Conservation (phyloP, 345 rosid genomes). For the Hypericum androsaemum region DNA sequence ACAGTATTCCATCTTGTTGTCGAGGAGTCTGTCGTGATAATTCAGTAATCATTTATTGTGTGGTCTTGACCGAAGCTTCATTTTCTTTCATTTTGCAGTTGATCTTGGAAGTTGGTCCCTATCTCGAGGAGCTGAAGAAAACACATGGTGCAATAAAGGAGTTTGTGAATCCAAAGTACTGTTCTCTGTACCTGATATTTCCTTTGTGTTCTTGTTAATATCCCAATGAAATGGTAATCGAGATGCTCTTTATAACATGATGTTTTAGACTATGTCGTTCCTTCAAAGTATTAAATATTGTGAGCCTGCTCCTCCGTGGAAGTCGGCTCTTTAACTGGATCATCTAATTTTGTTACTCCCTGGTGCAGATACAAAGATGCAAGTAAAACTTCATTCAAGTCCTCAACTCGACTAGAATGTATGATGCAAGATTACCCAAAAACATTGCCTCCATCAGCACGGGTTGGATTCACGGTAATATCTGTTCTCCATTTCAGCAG, state of each 20-base stretch:
- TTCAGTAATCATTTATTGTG: neutral
- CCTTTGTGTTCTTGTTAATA: neutral
- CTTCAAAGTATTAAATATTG: no score
- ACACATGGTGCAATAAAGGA: constrained; percentile 94
- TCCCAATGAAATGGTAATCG: no score
- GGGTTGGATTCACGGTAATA: constrained; percentile 88
- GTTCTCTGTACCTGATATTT: constrained; percentile 13
- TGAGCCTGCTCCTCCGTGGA: no score
- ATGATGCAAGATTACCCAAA: constrained; percentile 99
- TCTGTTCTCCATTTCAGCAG: no score
- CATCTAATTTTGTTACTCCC: constrained; percentile 3
- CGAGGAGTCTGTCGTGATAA: no score
- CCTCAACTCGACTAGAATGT: constrained; percentile 90
- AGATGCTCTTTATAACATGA: no score
- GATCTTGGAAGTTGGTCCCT: constrained; percentile 75
- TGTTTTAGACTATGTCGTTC: no score
- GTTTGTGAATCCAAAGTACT: constrained; percentile 95
- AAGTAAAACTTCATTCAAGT: constrained; percentile 73
- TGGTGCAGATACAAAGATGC: constrained; percentile 79
- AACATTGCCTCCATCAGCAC: constrained; percentile 75
- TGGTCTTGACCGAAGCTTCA: neutral
- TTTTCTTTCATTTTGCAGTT: constrained; percentile 36
- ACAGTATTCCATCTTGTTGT: no score
- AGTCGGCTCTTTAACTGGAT: constrained; percentile 3
- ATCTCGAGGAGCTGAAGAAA: constrained; percentile 74